Evolutionary conservation across 352 stramenopile species (phyloP).

Genomic region (Phytophthora sansomeana): DNA sequence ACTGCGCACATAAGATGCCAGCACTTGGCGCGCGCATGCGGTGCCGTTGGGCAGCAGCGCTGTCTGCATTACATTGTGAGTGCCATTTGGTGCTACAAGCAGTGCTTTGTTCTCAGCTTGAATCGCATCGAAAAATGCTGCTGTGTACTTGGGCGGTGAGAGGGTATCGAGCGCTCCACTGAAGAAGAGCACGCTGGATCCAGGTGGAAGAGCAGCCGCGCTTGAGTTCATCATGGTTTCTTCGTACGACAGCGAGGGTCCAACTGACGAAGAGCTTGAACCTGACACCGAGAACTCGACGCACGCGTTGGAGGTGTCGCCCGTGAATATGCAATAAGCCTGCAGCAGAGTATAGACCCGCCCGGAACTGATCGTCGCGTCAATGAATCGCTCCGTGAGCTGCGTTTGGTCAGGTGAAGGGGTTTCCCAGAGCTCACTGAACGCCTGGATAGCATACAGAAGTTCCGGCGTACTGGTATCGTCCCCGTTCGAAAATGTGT

Average conservation of each 20-base stretch:
- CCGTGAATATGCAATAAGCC: slow-evolving; percentile 72
- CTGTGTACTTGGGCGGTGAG: slow-evolving; percentile 52
- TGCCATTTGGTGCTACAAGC: slow-evolving; percentile 46
- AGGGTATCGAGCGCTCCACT: slow-evolving; percentile 53
- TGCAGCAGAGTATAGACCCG: slow-evolving; percentile 52
- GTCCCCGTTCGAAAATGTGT: slow-evolving; percentile 22
- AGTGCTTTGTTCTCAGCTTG: slow-evolving; percentile 52
- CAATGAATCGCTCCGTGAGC: slow-evolving; percentile 57
- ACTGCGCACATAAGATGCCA: slow-evolving; percentile 66
- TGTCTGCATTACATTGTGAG: slow-evolving; percentile 54
- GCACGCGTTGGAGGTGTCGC: slow-evolving; percentile 49
- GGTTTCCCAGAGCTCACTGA: slow-evolving; percentile 80
- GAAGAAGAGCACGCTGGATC: slow-evolving; percentile 63
- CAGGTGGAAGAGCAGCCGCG: slow-evolving; percentile 2
- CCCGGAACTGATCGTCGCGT: slow-evolving; percentile 55
- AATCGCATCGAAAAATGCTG: slow-evolving; percentile 48
- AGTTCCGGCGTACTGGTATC: slow-evolving; percentile 39
- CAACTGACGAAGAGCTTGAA: slow-evolving; percentile 7
- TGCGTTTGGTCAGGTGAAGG: slow-evolving; percentile 53
- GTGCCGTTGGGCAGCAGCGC: slow-evolving; percentile 42
- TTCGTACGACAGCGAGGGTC: slow-evolving; percentile 45
- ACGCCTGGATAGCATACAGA: slow-evolving; percentile 68
- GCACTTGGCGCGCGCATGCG: slow-evolving; percentile 54
- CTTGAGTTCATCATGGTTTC: slow-evolving; percentile 33
- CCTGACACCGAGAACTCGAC: slow-evolving; percentile 11